Evolutionary conservation across 2,329 filamentous ascomycete genomes (phyloP), one percentile per base, ranked within the genome.

Genomic region (Neofusicoccum sp.): DNA sequence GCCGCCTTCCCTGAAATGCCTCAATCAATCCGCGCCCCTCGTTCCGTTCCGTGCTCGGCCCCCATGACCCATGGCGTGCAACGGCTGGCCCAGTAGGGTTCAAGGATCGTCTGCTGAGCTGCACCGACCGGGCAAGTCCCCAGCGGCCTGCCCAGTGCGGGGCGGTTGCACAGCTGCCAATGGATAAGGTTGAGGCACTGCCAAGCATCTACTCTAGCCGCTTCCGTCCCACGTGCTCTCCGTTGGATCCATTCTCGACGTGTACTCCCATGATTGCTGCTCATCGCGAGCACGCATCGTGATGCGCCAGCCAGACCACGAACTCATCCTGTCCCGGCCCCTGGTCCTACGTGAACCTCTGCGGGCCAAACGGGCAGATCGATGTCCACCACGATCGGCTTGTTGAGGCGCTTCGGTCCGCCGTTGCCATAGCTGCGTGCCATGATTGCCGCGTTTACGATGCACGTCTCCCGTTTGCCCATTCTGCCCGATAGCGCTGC

Each of bases 301-400:
- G 57, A 20, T 53, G 36, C 14, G n/a, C n/a, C n/a, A n/a, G n/a
- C n/a, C n/a, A n/a, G n/a, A n/a, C 38, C 36, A 51, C 43, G 58
- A 47, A 47, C 41, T 45, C 53, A 36, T 47, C 31, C 45, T 34
- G 12, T 28, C 47, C 28, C 28, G 44, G 34, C 11, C 11, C 28
- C 48, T 34, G 33, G 58, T 49, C 26, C 44, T 7, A 40, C 38
- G 16, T 14, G 51, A 56, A 16, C 26, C 36, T 56, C 51, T 12
- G n/a, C 26, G 36, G 36, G 38, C 36, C 51, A 43, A 11, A 40
- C 47, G 36, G 88, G 87, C 63, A 95, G 76, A 65, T 92, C 86
- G 31, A 96, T 69, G 70, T 96, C 90, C 11, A 96, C 86, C n/a
- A 96, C 87, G 65, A 96, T 88, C 20, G 91, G 88, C 70, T 92